A percentile compares a stretch with the other conserved stretches of the same genome.
Conservation (phyloP, 2,329 filamentous ascomycete genomes). For the Fusarium subglutinans region DNA sequence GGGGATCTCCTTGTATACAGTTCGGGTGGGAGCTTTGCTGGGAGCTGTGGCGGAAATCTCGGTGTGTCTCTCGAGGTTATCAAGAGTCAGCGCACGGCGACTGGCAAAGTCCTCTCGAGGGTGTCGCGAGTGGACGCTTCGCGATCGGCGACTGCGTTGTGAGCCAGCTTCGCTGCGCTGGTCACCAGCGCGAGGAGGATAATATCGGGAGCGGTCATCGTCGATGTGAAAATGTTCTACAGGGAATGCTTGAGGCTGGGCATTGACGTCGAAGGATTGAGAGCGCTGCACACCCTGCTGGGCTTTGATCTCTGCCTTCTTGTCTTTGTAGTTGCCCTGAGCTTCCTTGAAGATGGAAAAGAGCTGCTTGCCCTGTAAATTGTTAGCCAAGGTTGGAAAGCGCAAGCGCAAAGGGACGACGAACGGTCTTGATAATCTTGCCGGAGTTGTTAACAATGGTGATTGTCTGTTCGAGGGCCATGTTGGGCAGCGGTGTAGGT, state of each 20-base stretch:
- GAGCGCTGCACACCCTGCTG: constrained; percentile 69
- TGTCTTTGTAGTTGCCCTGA: constrained; percentile 85
- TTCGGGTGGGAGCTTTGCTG: constrained; percentile 54
- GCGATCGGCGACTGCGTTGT: constrained; percentile 53
- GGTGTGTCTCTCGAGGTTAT: constrained; percentile 63
- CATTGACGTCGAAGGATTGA: constrained; percentile 63
- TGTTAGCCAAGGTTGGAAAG: constrained; percentile 18
- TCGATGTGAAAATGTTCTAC: constrained; percentile 30
- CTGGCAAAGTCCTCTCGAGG: constrained; percentile 45
- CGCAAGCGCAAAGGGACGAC: constrained; percentile 46
- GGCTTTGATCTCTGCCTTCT: constrained; percentile 82
- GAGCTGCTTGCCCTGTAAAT: constrained; percentile 83
- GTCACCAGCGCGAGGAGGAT: constrained; percentile 48
- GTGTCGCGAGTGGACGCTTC: constrained; percentile 45
- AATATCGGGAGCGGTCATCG: constrained; percentile 47
- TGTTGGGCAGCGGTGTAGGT: constrained; percentile 41
- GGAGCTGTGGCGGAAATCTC: constrained; percentile 62
- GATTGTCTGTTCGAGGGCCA: constrained; percentile 73
- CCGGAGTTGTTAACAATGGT: constrained; percentile 91
- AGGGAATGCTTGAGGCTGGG: constrained; percentile 22
- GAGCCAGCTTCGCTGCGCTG: constrained; percentile 53
- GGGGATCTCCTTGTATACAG: constrained; percentile 51
- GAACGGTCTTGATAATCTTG: constrained; percentile 88
- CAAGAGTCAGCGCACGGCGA: constrained; percentile 58
- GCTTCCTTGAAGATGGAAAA: constrained; percentile 93